Evolutionary conservation across 495 filamentous ascomycete species (phyloP).

Genomic region (Lasiosphaeria hispida): DNA sequence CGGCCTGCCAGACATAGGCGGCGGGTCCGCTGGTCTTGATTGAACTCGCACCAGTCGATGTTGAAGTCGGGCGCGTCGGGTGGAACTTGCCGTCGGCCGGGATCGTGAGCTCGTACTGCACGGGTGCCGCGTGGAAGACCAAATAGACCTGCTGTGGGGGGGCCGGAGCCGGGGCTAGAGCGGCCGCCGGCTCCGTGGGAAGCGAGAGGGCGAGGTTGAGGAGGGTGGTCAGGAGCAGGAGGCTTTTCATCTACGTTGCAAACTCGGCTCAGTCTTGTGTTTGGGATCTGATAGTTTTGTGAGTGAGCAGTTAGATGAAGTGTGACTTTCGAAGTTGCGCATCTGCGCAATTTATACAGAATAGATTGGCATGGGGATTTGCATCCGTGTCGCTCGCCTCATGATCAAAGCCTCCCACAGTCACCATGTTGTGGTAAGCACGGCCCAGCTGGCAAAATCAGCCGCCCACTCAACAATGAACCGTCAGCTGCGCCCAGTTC

Average conservation of each 20-base stretch:
- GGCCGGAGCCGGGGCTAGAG: background rate
- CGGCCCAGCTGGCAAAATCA: no score
- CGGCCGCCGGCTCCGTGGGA: slow-evolving; percentile 1
- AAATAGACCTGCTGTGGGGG: slow-evolving; percentile 2
- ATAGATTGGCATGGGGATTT: no score
- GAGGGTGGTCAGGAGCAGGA: slow-evolving; percentile 1
- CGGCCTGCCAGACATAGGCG: background rate
- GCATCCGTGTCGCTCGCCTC: no score
- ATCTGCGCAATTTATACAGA: no score
- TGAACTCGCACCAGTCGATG: slow-evolving; percentile 13
- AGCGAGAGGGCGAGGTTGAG: slow-evolving; percentile 5
- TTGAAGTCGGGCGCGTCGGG: slow-evolving; percentile 13
- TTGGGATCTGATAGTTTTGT: background rate
- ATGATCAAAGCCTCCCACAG: no score
- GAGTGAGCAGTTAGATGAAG: no score
- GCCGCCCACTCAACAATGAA: no score
- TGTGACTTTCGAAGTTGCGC: no score
- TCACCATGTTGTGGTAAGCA: no score
- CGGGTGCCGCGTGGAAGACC: slow-evolving; percentile 9
- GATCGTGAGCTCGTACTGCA: slow-evolving; percentile 5
- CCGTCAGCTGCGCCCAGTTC: no score
- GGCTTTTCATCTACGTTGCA: background rate
- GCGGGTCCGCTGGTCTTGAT: background rate
- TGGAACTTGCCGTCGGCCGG: slow-evolving; percentile 10
- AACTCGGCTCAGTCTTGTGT: background rate